Percentiles rank a stretch among this genome's conserved stretches.
These are phyloP conservation scores for Pichia sp. DNA, from an alignment of 1,139 yeast genomes.

Conservation along the genomic window DNA sequence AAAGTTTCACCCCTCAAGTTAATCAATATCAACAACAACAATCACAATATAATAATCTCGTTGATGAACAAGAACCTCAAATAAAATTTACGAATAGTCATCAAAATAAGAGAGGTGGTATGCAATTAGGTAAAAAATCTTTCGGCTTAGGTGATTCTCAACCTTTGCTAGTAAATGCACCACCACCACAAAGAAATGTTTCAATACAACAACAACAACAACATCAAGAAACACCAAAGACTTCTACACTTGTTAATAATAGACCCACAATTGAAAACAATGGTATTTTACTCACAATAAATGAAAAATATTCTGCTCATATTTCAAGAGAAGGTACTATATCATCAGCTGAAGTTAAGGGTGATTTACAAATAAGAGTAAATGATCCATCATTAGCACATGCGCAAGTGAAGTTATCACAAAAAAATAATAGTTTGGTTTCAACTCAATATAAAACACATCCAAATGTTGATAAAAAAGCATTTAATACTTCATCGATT, in stretches of 20 bases:
- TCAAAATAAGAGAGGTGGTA: conserved; percentile 63
- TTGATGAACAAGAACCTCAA: conserved; percentile 10
- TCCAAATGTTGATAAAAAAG: conserved; percentile 83
- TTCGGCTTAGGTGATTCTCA: conserved; percentile 22
- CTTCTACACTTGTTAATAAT: conserved; percentile 1
- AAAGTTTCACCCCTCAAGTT: conserved; percentile 20
- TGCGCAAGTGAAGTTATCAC: conserved; percentile 54
- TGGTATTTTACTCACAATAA: conserved; percentile 72
- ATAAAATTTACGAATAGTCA: conserved; percentile 1
- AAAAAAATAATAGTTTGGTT: conserved; percentile 32
- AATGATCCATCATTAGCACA: conserved; percentile 64
- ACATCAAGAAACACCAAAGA: conserved; percentile 22
- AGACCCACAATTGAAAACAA: conserved; percentile 46
- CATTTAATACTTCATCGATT: conserved; percentile 50
- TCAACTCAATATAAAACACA: conserved; percentile 83
- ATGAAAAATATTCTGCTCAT: conserved; percentile 73
- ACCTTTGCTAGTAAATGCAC: conserved; percentile 23
- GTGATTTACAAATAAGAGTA: conserved; percentile 84
- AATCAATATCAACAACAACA: conserved; percentile 12
- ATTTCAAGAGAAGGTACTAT: conserved; percentile 82
- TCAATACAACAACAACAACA: conserved; percentile 12
- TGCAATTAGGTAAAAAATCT: conserved; percentile 72
- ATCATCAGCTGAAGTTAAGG: conserved; percentile 72
- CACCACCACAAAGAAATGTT: conserved; percentile 16
- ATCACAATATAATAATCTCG: not conserved